Evolutionary conservation across 148 eudicot genomes (phyloP).

Genomic region (Vaccinium darrowii): DNA sequence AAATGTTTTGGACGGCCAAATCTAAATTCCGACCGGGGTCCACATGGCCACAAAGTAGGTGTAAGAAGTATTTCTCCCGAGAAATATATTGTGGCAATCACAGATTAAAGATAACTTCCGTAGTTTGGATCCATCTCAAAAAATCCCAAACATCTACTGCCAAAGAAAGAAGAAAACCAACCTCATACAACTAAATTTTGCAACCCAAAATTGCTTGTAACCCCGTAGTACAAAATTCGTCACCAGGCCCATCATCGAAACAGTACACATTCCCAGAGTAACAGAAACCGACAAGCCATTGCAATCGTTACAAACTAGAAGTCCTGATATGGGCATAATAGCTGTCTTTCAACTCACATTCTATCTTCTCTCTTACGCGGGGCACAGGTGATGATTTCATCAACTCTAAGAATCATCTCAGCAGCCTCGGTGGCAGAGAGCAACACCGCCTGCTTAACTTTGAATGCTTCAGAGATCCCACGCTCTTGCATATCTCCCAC

Average conservation of each 20-base stretch:
- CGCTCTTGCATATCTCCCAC: slow-evolving; percentile 58
- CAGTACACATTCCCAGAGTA: neutral
- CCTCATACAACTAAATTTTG: neutral
- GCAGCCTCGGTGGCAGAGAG: slow-evolving; percentile 93
- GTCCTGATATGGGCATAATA: neutral
- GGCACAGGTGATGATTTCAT: slow-evolving; percentile 93
- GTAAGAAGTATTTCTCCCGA: too few species aligned
- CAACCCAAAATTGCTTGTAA: neutral
- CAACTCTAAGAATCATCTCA: slow-evolving; percentile 93
- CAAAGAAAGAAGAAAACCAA: neutral
- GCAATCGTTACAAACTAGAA: neutral
- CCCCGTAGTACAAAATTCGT: neutral
- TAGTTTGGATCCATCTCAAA: neutral
- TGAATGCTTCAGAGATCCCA: slow-evolving; percentile 87
- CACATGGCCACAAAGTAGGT: too few species aligned
- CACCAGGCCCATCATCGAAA: neutral
- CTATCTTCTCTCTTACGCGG: slow-evolving; percentile 90
- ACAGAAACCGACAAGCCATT: neutral
- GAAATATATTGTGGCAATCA: too few species aligned
- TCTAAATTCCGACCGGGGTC: too few species aligned
- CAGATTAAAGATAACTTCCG: too few species aligned
- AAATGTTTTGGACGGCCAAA: too few species aligned
- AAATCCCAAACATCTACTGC: neutral
- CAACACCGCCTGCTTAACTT: slow-evolving; percentile 89
- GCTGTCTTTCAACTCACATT: slow-evolving; percentile 47